Base-by-base conservation (phyloP, 2,329 filamentous ascomycete genomes). In the Pseudogymnoascus sp. region DNA sequence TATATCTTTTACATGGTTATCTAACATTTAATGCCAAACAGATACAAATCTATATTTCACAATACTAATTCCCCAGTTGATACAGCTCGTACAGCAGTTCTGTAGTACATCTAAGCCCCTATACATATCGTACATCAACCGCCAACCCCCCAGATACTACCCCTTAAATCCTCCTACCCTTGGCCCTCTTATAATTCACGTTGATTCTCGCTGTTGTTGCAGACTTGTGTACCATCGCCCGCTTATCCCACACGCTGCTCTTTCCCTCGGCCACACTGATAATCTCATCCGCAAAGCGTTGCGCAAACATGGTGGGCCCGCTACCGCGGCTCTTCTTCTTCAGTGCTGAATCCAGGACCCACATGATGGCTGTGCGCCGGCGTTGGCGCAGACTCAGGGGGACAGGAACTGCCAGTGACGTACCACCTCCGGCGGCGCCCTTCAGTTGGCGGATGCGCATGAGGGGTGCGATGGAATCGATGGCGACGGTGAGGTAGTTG, bases 391-490 rank as follows among this genome's bases (percentile, higher is more conserved):
- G 77, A 1, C 81, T 79, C 19, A 97, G 80, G 1, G 95, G 93
- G 21, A 87, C 81, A 0, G 95, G 95, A 36, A 97, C 83, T 63
- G 93, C 91, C 64, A 97, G 83, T 11, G 91, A 84, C 36, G 85
- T 83, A 76, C 95, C 95, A 79, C 95, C 95, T 77, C 93, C 93
- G 0, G 89, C 90, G 36, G 89, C 84, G 69, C 91, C 92, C 71
- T 86, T 86, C 70, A 91, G 83, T 66, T 83, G 83, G 63, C 87
- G 85, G 72, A 99, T 87, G 68, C 89, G 88, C 72, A 99, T 80
- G 15, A 99, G 83, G 9, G 95, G 95, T 1, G 93, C 91, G 23
- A 99, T 88, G 9, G 91, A 96, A 80, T 99, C 95, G 71, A 99
- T 87, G 33, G 93, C 92, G 33, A 96, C 82, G 11, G 89, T 91